Percentiles rank a stretch among this genome's conserved stretches.
Conservation (phyloP, 345 rosid genomes). For the Populus davidiana region DNA sequence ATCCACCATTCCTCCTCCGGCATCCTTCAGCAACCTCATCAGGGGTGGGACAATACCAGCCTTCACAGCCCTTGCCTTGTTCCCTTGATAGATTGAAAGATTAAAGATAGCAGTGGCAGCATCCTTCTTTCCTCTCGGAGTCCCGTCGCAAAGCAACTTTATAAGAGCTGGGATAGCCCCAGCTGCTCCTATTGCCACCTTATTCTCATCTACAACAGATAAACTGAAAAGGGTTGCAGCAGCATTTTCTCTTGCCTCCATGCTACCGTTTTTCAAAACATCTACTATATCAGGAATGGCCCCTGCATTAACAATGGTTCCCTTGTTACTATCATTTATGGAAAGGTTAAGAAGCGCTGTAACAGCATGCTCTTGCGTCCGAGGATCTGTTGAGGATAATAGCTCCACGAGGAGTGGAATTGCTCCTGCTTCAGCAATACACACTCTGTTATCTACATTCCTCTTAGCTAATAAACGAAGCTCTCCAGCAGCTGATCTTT, state of each 20-base stretch:
- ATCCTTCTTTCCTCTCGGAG: conserved; percentile 92
- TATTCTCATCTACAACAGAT: conserved; percentile 93
- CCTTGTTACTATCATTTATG: conserved; percentile 87
- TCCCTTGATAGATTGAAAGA: conserved; percentile 90
- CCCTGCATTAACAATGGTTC: conserved; percentile 85
- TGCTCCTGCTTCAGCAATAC: conserved; percentile 93
- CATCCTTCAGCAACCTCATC: conserved; percentile 71
- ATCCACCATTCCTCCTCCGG: conserved; percentile 95
- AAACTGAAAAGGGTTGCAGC: conserved; percentile 96
- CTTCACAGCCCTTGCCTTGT: conserved; percentile 87
- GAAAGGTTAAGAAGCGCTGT: conserved; percentile 97
- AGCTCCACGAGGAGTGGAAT: conserved; percentile 87
- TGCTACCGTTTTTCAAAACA: conserved; percentile 82
- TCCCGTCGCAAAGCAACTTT: conserved; percentile 75
- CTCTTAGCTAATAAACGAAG: conserved; percentile 89
- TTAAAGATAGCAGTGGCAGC: conserved; percentile 98
- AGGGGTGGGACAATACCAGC: conserved; percentile 85
- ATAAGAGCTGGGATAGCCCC: conserved; percentile 94
- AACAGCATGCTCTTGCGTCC: conserved; percentile 95
- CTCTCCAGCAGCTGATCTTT: conserved; percentile 96
- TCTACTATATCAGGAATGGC: conserved; percentile 92
- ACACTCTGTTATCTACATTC: conserved; percentile 89
- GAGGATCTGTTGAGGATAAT: conserved; percentile 70
- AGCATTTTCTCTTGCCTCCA: conserved; percentile 98
- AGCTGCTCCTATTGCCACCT: conserved; percentile 92